A percentile compares a stretch with the other conserved stretches of the same genome.
These are phyloP conservation scores for Leptodermis oblonga DNA, from an alignment of 257 asterid species.

Conservation along the genomic window DNA sequence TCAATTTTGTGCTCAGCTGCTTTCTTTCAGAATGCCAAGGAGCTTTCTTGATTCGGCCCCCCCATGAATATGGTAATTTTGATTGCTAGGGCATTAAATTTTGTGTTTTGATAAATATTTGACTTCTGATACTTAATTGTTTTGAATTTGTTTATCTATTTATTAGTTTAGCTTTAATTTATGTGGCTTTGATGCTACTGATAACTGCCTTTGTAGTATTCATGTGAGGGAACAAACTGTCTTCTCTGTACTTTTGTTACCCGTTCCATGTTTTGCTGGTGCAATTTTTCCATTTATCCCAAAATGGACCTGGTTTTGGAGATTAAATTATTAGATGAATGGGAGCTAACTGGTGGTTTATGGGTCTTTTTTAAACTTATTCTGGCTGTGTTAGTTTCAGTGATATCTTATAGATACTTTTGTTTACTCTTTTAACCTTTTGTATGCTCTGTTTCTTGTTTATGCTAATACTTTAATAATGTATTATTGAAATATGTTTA, in stretches of 20 bases:
- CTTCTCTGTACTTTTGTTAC: no score
- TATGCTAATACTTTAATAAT: neutral
- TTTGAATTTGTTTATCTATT: no score
- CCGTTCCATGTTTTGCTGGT: neutral
- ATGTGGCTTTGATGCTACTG: neutral
- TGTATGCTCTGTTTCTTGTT: neutral
- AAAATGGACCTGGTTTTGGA: neutral
- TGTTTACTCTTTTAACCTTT: neutral
- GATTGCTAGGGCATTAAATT: neutral
- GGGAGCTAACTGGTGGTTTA: neutral
- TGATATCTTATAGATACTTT: neutral
- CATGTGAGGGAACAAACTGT: neutral
- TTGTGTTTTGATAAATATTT: neutral
- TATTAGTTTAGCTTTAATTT: neutral
- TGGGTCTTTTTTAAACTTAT: neutral
- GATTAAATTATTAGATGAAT: neutral
- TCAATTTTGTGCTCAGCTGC: conserved; percentile 89
- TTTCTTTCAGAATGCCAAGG: conserved; percentile 82
- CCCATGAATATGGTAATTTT: neutral
- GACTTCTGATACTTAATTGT: neutral
- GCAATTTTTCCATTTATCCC: no score
- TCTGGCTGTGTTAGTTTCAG: neutral
- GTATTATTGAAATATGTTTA: neutral
- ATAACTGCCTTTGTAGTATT: neutral
- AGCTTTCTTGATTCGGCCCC: conserved; percentile 42